A percentile compares a stretch with the other conserved stretches of the same genome.
Evolutionary conservation across 2,329 filamentous ascomycete species (phyloP).

Genomic region (Stachybotrys chartarum): DNA sequence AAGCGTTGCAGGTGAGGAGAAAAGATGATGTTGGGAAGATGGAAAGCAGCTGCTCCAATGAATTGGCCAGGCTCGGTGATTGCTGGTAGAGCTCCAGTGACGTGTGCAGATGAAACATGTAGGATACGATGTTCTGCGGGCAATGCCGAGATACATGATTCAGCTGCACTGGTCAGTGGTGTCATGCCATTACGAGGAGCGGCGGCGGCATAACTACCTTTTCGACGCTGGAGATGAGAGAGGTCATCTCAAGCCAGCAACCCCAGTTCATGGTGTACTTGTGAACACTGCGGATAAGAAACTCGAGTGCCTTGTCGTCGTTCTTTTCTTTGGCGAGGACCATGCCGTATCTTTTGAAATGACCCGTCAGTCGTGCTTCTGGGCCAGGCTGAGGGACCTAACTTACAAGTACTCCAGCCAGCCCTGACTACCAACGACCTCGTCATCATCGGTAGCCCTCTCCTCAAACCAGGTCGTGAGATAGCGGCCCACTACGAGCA

Average conservation of each 20-base stretch:
- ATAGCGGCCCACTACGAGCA: constrained; percentile 66
- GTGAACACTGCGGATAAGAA: constrained; percentile 82
- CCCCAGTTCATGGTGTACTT: constrained; percentile 95
- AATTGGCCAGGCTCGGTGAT: constrained; percentile 64
- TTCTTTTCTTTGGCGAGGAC: constrained; percentile 87
- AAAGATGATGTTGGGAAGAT: constrained; percentile 89
- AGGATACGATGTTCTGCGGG: constrained; percentile 85
- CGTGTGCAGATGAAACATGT: constrained; percentile 88
- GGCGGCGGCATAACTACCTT: constrained; percentile 46
- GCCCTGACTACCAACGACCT: constrained; percentile 65
- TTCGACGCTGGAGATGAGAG: constrained; percentile 70
- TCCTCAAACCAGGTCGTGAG: constrained; percentile 76
- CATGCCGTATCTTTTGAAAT: constrained; percentile 63
- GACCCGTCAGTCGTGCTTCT: constrained; percentile 1
- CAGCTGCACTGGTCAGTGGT: constrained; percentile 42
- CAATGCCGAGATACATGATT: constrained; percentile 64
- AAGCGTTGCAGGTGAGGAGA: constrained; percentile 79
- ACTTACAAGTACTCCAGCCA: constrained; percentile 79
- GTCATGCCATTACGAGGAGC: background rate
- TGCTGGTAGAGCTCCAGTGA: constrained; percentile 90
- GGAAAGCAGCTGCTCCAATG: constrained; percentile 67
- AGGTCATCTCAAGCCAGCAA: constrained; percentile 88
- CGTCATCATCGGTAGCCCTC: constrained; percentile 49
- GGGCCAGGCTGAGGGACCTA: background rate
- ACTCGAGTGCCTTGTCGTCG: constrained; percentile 74